Conservation (phyloP, 2,329 filamentous ascomycete genomes). For the Rhinocladiella mackenziei region DNA sequence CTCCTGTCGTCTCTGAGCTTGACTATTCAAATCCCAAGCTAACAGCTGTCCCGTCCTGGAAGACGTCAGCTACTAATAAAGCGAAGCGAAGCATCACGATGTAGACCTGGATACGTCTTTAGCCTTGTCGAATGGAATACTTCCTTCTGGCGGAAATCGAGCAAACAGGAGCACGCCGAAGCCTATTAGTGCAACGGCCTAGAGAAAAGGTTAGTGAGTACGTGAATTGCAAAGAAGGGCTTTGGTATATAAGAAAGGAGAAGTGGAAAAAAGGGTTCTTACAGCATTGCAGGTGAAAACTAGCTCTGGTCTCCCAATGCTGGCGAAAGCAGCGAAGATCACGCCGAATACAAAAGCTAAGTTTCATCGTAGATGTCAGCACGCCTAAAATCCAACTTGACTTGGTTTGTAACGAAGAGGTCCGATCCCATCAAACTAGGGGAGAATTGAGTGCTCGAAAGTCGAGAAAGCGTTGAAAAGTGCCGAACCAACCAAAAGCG, state of each 20-base stretch:
- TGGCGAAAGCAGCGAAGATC: conserved; percentile 61
- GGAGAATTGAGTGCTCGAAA: background rate
- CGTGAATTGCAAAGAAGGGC: no score
- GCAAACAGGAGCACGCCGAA: conserved; percentile 27
- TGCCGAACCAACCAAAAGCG: no score
- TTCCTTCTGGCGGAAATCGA: conserved; percentile 26
- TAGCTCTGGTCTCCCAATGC: conserved; percentile 55
- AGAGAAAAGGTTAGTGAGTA: no score
- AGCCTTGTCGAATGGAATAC: conserved; percentile 8
- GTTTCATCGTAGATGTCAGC: background rate
- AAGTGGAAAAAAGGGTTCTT: conserved; percentile 1
- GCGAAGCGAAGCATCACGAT: no score
- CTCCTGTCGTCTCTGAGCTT: no score
- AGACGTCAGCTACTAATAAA: no score
- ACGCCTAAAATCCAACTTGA: background rate
- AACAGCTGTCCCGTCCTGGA: no score
- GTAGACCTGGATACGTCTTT: no score
- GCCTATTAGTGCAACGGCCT: conserved; percentile 27
- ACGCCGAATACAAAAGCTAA: conserved; percentile 60
- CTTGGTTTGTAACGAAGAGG: no score
- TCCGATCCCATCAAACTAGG: no score
- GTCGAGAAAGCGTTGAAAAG: no score
- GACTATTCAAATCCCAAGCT: no score
- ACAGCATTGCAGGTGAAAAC: conserved; percentile 65
- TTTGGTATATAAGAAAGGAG: background rate